phyloP scores from a whole-genome alignment of 208 protist genomes.

The Leishmania aethiopica region DNA sequence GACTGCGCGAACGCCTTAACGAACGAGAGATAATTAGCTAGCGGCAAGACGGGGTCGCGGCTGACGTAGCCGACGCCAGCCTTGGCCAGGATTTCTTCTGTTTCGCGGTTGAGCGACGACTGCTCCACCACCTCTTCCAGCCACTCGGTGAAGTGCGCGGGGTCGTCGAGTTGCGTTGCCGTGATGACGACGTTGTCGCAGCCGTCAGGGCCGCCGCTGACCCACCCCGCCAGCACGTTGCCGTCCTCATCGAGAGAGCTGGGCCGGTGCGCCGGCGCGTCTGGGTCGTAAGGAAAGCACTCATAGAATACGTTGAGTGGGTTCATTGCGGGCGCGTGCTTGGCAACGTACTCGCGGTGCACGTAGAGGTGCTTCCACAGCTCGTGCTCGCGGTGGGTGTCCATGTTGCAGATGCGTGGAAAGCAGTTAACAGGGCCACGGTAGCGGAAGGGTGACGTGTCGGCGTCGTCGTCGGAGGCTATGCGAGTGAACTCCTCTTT shows the following conservation, averaged over 20 bases:
- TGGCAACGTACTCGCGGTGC: slow-evolving; percentile 66
- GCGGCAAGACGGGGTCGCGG: slow-evolving; percentile 67
- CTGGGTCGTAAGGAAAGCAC: slow-evolving; percentile 58
- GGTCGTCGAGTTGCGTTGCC: slow-evolving; percentile 38
- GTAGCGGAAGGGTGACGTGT: slow-evolving; percentile 53
- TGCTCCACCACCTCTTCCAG: slow-evolving; percentile 83
- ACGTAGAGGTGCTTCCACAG: slow-evolving; percentile 64
- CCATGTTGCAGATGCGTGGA: slow-evolving; percentile 77
- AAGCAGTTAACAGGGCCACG: slow-evolving; percentile 72
- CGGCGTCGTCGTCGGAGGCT: slow-evolving; percentile 11
- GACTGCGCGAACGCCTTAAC: slow-evolving; percentile 63
- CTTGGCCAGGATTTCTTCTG: slow-evolving; percentile 40
- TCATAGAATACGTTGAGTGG: slow-evolving; percentile 78
- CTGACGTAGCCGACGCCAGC: slow-evolving; percentile 75
- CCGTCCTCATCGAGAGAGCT: not conserved
- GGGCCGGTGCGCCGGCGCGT: slow-evolving; percentile 10
- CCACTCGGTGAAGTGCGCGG: slow-evolving; percentile 56
- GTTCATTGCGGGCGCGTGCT: slow-evolving; percentile 64
- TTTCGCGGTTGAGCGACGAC: slow-evolving; percentile 66
- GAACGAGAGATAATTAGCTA: slow-evolving; percentile 80
- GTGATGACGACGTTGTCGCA: slow-evolving; percentile 69
- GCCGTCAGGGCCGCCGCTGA: slow-evolving; percentile 49
- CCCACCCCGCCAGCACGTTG: slow-evolving; percentile 48
- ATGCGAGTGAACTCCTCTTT: slow-evolving; percentile 79
- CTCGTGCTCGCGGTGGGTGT: slow-evolving; percentile 44